phyloP scores from a whole-genome alignment of 805 yeast species.

The Diddensiella santjacobensis region DNA sequence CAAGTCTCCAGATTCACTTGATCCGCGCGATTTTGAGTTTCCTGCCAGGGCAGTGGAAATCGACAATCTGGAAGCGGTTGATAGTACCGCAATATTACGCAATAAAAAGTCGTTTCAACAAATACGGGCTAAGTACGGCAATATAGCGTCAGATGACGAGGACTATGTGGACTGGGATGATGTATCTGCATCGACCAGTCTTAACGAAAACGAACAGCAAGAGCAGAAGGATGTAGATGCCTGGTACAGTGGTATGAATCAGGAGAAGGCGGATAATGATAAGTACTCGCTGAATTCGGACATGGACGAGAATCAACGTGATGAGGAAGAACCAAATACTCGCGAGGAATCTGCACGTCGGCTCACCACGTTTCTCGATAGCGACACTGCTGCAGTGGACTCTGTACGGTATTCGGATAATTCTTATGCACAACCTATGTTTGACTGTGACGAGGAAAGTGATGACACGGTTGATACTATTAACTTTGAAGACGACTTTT shows the following conservation, averaged over 20 bases:
- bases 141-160: conserved; percentile 20
- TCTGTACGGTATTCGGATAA: conserved; percentile 1
- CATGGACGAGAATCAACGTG: conserved; percentile 6
- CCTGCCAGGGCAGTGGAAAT: conserved; percentile 8
- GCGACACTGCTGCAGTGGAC: neutral
- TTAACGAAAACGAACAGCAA: neutral
- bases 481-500: conserved; percentile 30
- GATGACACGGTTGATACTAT: conserved; percentile 16
- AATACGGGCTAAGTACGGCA: conserved; percentile 17
- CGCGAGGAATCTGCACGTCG: neutral
- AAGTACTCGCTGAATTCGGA: conserved; percentile 19
- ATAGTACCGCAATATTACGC: neutral
- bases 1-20: conserved; percentile 5
- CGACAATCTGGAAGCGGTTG: neutral
- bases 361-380: neutral
- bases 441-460: conserved; percentile 5
- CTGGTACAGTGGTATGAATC: conserved; percentile 28
- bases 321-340: neutral
- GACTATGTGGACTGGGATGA: conserved; percentile 17
- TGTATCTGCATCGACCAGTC: conserved; percentile 3
- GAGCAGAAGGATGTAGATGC: conserved; percentile 33
- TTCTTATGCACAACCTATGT: conserved; percentile 4
- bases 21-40: conserved; percentile 12
- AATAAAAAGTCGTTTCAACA: conserved; percentile 16
- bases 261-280: conserved; percentile 24